Evolutionary conservation across 1,284 basidiomycete genomes (phyloP), one percentile per base, ranked within the genome.

Genomic region (Meripilus lineatus): DNA sequence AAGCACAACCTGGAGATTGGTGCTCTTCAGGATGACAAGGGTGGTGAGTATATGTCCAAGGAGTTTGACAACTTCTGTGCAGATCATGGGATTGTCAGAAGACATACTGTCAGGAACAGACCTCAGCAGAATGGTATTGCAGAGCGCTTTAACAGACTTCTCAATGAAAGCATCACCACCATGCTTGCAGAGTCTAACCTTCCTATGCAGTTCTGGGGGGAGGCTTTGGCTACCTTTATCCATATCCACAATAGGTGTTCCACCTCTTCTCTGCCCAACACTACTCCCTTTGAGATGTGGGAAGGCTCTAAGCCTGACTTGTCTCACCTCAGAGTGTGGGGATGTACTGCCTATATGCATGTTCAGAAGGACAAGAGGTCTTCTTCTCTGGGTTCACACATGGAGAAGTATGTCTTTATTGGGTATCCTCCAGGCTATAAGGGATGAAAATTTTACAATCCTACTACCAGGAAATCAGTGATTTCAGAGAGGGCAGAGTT

Each of bases 111-210:
- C 17, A 39, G 50, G 2, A 51, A 57, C 21, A 39, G 45, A 7
- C 64, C 60, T 23, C 54, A 66, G 47, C 60, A 63, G 47, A 67
- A 67, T 53, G 57, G 64, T 11, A 54, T 62, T 20, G 63, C 61
- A 21, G 63, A 69, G 42, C 40, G 56, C 8, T 50, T 50, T 4
- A 68, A 66, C 41, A 42, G 57, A 1, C 53, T 40, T 17, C 40
- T 50, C 18, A 33, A 43, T 34, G 49, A 55, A 38, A 42, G 49
- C 20, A 35, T 48, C 24, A 51, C 44, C 36, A 34, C 46, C n/a
- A 48, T 55, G 44, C 51, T 55, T 40, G 24, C 24, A 55, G 34
- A 61, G 8, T 45, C 60, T 7, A 50, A 53, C 8, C 38, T 62
- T 1, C 58, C 58, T 20, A 26, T 42, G 4, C 46, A 45, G 15